phyloP scores from a whole-genome alignment of 1,139 yeast genomes.

The Diutina mesorugosa region DNA sequence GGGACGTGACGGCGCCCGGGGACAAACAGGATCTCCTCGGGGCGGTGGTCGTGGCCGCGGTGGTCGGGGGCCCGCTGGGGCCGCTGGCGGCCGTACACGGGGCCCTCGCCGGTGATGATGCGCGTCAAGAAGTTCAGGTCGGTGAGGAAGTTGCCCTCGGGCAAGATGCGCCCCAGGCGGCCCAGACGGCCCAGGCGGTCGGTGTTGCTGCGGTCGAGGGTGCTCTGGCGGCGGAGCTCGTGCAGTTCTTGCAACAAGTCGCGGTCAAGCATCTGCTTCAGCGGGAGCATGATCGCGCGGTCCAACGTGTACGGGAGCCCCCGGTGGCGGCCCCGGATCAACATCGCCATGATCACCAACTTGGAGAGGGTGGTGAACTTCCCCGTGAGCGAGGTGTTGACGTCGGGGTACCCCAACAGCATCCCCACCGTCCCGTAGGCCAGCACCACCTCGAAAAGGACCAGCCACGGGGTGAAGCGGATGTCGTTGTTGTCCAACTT shows the following conservation, averaged over 20 bases:
- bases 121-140: neutral
- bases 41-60: neutral
- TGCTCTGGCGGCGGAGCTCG: constrained; percentile 9
- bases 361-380: constrained; percentile 67
- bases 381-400: constrained; percentile 57
- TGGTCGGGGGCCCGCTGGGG: neutral
- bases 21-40: constrained; percentile 1
- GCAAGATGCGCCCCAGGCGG: neutral
- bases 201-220: neutral
- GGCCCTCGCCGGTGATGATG: constrained; percentile 1
- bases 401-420: constrained; percentile 67
- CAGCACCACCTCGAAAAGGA: constrained; percentile 79
- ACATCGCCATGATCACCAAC: constrained; percentile 73
- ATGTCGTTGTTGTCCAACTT: constrained; percentile 34
- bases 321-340: constrained; percentile 93
- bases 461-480: constrained; percentile 54
- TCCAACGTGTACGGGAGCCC: constrained; percentile 91
- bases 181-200: neutral
- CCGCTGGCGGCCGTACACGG: neutral
- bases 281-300: constrained; percentile 84
- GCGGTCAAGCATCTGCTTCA: constrained; percentile 51
- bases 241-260: constrained; percentile 58
- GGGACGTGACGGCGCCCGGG: neutral
- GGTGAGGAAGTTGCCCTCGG: neutral
- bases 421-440: constrained; percentile 96